Base-by-base conservation (phyloP, 345 rosid genomes). In the Alliaria petiolata region DNA sequence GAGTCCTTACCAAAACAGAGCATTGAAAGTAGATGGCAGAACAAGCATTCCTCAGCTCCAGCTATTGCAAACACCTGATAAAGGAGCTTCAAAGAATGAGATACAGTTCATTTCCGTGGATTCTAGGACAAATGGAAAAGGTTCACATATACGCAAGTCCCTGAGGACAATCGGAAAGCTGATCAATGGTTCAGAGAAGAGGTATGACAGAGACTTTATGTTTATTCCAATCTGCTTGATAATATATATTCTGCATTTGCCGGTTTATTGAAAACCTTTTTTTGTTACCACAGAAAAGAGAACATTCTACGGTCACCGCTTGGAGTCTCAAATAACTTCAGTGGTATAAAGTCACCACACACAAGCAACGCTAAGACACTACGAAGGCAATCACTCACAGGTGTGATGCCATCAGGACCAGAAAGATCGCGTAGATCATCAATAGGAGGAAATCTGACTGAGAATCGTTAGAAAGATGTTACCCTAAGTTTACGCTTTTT, bases 91-190 rank as follows among this genome's bases (percentile, higher is more conserved):
- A 19, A 81, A 75, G 77, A 81, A 78, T 40, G 80, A 80, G 78
- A 72, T 85, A 68, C 87, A 81, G 67, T 60, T 51, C 43, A 49
- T 81, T 82, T 62, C 84, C 49, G 62, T 83, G 47, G 87, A 80
- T 67, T 76, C 85, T 38, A 86, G 10, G 20, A 59, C 85, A 40
- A 82, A 64, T 53, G 89, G 89, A 40, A 91, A 85, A 81, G 83
- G 86, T 39, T 86, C 95, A 69, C 90, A 91, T 34, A 82, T 91
- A 46, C 82, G 93, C 76, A 91, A 88, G 81, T 95, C 98, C 31
- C 79, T 95, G 40, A 83, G 89, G 67, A 88, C 85, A 35, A 91
- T 95, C 5, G 98, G 96, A 67, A 91, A 89, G 77, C 81, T 95
- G 56, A 89, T 91, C 45, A 87, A 80, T 78, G 95, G 95, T 40